Evolutionary conservation across 495 filamentous ascomycete genomes (phyloP).

Genomic region (Penicillium verhagenii): DNA sequence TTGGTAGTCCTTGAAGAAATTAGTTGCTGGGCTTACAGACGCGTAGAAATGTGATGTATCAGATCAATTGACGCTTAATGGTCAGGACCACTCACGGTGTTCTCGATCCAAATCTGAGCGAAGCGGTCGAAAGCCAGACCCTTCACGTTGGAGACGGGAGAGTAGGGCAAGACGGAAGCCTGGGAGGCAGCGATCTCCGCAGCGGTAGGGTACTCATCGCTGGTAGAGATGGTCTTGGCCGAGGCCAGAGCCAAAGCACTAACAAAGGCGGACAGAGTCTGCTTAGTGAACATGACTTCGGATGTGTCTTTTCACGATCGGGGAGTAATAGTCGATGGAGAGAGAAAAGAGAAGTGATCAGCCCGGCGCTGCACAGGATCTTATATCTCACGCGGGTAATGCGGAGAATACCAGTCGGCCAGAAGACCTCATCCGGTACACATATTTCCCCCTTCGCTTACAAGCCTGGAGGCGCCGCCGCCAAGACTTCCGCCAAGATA

Average conservation of each 20-base stretch:
- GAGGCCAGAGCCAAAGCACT: slow-evolving; percentile 24
- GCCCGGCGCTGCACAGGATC: slow-evolving; percentile 6
- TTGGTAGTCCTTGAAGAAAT: slow-evolving; percentile 49
- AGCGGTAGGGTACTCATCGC: slow-evolving; percentile 27
- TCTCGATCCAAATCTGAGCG: slow-evolving; percentile 71
- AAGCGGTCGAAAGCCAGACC: slow-evolving; percentile 68
- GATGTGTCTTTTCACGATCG: not conserved
- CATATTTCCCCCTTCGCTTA: not conserved
- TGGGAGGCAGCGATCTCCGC: slow-evolving; percentile 33
- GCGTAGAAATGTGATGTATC: slow-evolving; percentile 15
- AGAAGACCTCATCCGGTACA: not conserved
- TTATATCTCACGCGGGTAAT: slow-evolving; percentile 12
- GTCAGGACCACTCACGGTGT: slow-evolving; percentile 53
- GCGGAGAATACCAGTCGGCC: not conserved
- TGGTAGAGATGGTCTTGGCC: slow-evolving; percentile 26
- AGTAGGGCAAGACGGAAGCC: slow-evolving; percentile 37
- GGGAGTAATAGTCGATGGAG: slow-evolving; percentile 1
- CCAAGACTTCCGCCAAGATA: not conserved
- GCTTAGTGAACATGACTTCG: slow-evolving; percentile 23
- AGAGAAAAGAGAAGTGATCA: not conserved
- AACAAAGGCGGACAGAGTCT: slow-evolving; percentile 22
- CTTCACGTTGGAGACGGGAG: slow-evolving; percentile 57
- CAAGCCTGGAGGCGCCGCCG: not conserved
- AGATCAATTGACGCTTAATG: not conserved
- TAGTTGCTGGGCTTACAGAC: no score